These are phyloP conservation scores for Brassica cretica DNA, from an alignment of 345 rosid genomes.

Conservation along the genomic window DNA sequence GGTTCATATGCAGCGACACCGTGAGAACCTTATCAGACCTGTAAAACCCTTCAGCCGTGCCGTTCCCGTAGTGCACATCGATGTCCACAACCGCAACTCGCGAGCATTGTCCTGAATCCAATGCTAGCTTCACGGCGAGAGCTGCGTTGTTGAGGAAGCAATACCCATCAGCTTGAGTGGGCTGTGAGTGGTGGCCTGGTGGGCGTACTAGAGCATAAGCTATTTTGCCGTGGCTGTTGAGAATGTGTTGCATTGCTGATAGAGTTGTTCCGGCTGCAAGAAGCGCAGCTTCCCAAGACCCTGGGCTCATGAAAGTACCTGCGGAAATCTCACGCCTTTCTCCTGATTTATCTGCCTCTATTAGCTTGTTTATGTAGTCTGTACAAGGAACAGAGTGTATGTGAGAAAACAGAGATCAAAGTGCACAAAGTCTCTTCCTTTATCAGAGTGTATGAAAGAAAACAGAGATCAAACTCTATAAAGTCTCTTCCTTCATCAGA, in stretches of 20 bases:
- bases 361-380: conserved; percentile 62
- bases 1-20: conserved; percentile 89
- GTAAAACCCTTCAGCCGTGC: conserved; percentile 87
- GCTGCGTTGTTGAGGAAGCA: conserved; percentile 88
- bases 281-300: conserved; percentile 74
- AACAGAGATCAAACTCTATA: background rate
- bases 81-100: conserved; percentile 71
- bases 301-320: conserved; percentile 78
- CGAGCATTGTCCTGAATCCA: conserved; percentile 55
- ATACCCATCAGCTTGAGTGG: conserved; percentile 84
- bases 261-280: conserved; percentile 86
- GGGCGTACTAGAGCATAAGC: conserved; percentile 83
- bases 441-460: background rate
- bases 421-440: background rate
- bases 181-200: conserved; percentile 97
- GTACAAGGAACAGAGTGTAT: conserved; percentile 12
- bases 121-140: conserved; percentile 66
- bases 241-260: conserved; percentile 75
- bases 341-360: conserved; percentile 61
- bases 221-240: conserved; percentile 60
- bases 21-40: conserved; percentile 63
- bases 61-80: conserved; percentile 91
- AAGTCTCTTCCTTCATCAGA: background rate
- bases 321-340: conserved; percentile 52
- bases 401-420: background rate